Base-by-base conservation (phyloP, 768 basidiomycete species). In the Serendipita sp. region DNA sequence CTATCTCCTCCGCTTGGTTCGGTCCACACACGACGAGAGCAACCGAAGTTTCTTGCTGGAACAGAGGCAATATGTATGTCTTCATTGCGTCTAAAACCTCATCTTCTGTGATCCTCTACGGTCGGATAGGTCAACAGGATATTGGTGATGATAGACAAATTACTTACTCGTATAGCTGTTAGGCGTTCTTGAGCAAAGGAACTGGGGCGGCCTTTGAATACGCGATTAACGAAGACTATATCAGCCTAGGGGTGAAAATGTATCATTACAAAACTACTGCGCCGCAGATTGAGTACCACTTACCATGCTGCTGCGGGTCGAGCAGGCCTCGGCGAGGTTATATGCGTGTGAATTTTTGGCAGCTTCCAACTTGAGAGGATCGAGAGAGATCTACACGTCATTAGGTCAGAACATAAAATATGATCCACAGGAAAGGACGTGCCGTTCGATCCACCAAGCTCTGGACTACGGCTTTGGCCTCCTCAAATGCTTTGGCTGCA, bases 311-410 rank as follows among this genome's bases (percentile, higher is more conserved):
- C 83, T 82, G 34, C 89, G 83, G 2, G 91, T 95, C 16, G 92
- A 86, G 28, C 94, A 88, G 48, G 80, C 79, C 70, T 84, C 83
- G 0, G 93, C 83, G 8, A 93, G 86, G 4, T 79, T 79, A 70
- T 85, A 97, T 3, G 96, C 93, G 67, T 96, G 85, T 54, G 84
- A 88, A 68, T 90, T 93, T 77, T 95, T 93, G 3, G 93, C 91
- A 0, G 90, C 88, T 69, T 97, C 93, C 44, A 98, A 75, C 4
- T 84, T 83, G 0, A 88, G 85, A 63, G 85, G 80, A 44, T 91
- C 88, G 5, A 99, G 76, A 41, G 81, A 78, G 68, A 95, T 83
- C 93, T 97, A 41, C 13, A 13, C 66, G 64, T 41, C 30, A 3
- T 13, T 11, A 60, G 48, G 44, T 46, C 44, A 51, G 30, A 5